Conservation (phyloP, 192 early-diverging fungal genomes). For the Mycoemilia scoparia region DNA sequence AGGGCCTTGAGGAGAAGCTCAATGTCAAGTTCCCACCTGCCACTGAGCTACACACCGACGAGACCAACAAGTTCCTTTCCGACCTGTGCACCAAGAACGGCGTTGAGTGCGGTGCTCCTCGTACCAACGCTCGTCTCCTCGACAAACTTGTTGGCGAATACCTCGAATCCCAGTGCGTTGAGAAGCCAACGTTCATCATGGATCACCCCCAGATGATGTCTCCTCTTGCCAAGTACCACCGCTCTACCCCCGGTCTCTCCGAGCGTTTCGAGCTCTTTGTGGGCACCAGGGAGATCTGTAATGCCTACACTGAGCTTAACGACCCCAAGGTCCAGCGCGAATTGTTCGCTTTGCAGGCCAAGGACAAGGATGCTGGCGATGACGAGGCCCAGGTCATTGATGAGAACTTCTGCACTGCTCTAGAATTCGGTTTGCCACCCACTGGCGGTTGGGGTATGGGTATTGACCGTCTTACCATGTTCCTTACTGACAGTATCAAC, state of each 20-base stretch:
- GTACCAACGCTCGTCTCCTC: constrained; percentile 78
- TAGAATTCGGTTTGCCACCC: constrained; percentile 95
- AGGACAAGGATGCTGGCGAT: constrained; percentile 93
- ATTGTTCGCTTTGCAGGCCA: constrained; percentile 93
- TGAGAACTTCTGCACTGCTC: constrained; percentile 87
- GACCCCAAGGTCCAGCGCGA: constrained; percentile 98
- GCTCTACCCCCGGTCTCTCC: constrained; percentile 72
- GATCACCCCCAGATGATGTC: constrained; percentile 99
- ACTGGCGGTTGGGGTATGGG: constrained; percentile 91
- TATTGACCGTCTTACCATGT: constrained; percentile 94
- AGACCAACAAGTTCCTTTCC: constrained; percentile 74
- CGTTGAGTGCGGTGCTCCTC: constrained; percentile 85
- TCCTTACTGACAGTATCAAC: constrained; percentile 94
- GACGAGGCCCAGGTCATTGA: constrained; percentile 98
- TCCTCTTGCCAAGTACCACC: constrained; percentile 93
- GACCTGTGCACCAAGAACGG: constrained; percentile 90
- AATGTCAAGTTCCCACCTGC: constrained; percentile 82
- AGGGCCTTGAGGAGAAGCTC: constrained; percentile 77
- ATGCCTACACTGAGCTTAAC: constrained; percentile 99
- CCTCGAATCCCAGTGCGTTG: constrained; percentile 56
- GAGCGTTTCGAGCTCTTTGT: constrained; percentile 99
- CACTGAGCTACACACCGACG: constrained; percentile 55
- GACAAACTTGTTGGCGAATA: constrained; percentile 88
- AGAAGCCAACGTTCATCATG: constrained; percentile 82
- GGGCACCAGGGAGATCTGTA: constrained; percentile 96